Evolutionary conservation across 2,329 filamentous ascomycete genomes (phyloP).

Genomic region (Cercospora nicotianae): DNA sequence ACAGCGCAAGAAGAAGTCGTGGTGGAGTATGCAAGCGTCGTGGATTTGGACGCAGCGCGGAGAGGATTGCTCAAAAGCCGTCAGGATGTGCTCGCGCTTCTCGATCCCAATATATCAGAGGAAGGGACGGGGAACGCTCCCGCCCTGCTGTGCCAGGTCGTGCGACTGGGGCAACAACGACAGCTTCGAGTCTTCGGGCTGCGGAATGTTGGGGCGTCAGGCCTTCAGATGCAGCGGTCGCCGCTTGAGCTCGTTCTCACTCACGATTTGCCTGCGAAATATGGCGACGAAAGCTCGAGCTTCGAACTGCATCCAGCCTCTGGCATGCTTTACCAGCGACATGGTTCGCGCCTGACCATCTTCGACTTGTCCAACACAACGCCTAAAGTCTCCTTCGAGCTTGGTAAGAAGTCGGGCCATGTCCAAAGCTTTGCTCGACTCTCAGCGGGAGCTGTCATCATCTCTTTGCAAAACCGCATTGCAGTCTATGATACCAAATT

Average conservation of each 20-base stretch:
- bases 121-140: background rate
- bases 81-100: constrained; percentile 45
- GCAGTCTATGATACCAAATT: constrained; percentile 70
- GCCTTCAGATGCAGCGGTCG: constrained; percentile 18
- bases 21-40: constrained; percentile 32
- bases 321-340: constrained; percentile 63
- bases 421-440: constrained; percentile 65
- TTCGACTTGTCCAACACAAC: constrained; percentile 65
- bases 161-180: constrained; percentile 13
- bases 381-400: constrained; percentile 57
- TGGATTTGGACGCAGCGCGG: constrained; percentile 41
- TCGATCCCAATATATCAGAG: constrained; percentile 33
- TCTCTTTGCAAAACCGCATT: constrained; percentile 58
- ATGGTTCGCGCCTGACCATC: constrained; percentile 55
- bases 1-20: constrained; percentile 22
- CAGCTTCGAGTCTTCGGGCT: constrained; percentile 24
- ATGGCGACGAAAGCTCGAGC: constrained; percentile 13
- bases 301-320: constrained; percentile 54
- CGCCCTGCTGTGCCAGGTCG: constrained; percentile 27
- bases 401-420: constrained; percentile 48
- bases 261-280: constrained; percentile 27
- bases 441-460: constrained; percentile 65
- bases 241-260: constrained; percentile 26
- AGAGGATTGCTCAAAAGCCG: constrained; percentile 48
- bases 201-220: constrained; percentile 18